Percentiles rank a stretch among this genome's conserved stretches.
Conservation (phyloP, 2,329 filamentous ascomycete species). For the Tolypocladium ophioglossoides region DNA sequence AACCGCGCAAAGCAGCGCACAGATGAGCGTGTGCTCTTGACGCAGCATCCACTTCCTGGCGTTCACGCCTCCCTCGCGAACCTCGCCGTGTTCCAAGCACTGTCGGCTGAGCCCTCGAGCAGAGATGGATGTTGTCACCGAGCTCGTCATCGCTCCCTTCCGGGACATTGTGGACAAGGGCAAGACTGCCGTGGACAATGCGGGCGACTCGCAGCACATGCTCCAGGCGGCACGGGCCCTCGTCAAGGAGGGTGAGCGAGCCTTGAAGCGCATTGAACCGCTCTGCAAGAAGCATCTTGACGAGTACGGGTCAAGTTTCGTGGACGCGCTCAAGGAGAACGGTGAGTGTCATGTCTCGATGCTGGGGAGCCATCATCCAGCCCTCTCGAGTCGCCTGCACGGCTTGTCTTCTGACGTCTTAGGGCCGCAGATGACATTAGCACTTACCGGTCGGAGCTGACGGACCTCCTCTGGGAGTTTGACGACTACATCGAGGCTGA, state of each 20-base stretch:
- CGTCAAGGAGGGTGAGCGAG: slow-evolving; percentile 36
- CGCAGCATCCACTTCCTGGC: not conserved
- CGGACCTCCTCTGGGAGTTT: slow-evolving; percentile 44
- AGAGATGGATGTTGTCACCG: slow-evolving; percentile 27
- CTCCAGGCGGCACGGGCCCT: slow-evolving; percentile 36
- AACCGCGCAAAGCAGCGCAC: not conserved
- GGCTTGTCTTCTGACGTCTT: not conserved
- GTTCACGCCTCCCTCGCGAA: not conserved
- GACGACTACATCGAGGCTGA: slow-evolving; percentile 41
- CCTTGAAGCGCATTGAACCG: slow-evolving; percentile 39
- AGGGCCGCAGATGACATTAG: slow-evolving; percentile 35
- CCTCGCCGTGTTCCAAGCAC: not conserved
- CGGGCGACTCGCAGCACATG: slow-evolving; percentile 34
- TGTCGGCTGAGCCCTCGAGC: not conserved
- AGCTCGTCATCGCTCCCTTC: slow-evolving; percentile 40
- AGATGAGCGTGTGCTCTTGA: not conserved
- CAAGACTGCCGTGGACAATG: slow-evolving; percentile 34
- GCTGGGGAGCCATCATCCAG: not conserved
- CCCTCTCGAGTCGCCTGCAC: not conserved
- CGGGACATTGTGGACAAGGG: slow-evolving; percentile 42
- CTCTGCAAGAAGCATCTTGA: slow-evolving; percentile 36
- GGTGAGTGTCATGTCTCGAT: slow-evolving; percentile 24
- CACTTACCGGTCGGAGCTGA: slow-evolving; percentile 34
- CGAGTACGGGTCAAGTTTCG: slow-evolving; percentile 38
- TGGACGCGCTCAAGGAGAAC: slow-evolving; percentile 41